Percentiles rank a stretch among this genome's conserved stretches.
phyloP scores from a whole-genome alignment of 495 filamentous ascomycete genomes.

The Penicillium turbatum region DNA sequence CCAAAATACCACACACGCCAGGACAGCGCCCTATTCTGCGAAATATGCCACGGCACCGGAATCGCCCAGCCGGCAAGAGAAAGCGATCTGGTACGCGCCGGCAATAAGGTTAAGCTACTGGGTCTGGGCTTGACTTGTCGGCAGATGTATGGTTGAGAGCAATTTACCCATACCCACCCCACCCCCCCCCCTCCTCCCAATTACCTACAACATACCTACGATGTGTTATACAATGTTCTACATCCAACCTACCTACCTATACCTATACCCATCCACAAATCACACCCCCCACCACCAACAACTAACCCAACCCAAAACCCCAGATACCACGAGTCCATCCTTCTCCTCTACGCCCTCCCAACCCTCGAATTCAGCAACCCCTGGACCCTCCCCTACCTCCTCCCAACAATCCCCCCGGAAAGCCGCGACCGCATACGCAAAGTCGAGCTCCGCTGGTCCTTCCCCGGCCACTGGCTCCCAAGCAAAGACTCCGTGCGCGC shows the following conservation, averaged over 20 bases:
- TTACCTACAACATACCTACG: no score
- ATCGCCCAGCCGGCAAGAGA: slow-evolving; percentile 23
- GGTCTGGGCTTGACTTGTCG: slow-evolving; percentile 23
- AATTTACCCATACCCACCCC: not conserved
- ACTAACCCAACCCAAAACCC: not conserved
- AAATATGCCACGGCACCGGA: slow-evolving; percentile 37
- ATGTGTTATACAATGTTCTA: no score
- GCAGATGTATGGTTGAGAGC: slow-evolving; percentile 19
- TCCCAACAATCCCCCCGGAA: slow-evolving; percentile 33
- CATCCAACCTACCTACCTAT: no score
- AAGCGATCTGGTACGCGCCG: slow-evolving; percentile 2
- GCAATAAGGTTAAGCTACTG: slow-evolving; percentile 9
- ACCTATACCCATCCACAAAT: not conserved
- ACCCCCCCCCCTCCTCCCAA: not conserved
- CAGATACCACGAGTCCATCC: slow-evolving; percentile 40
- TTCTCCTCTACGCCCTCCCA: slow-evolving; percentile 37
- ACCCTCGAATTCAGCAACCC: slow-evolving; percentile 47
- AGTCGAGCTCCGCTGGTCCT: slow-evolving; percentile 45
- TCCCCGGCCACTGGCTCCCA: slow-evolving; percentile 45
- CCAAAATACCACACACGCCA: not conserved
- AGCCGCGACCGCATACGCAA: slow-evolving; percentile 33
- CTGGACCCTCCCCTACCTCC: slow-evolving; percentile 44
- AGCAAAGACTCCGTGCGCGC: slow-evolving; percentile 45
- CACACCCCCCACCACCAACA: not conserved
- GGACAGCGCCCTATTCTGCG: slow-evolving; percentile 21